Base-by-base conservation (phyloP, 1,284 basidiomycete species). In the Austroboletus niveus region DNA sequence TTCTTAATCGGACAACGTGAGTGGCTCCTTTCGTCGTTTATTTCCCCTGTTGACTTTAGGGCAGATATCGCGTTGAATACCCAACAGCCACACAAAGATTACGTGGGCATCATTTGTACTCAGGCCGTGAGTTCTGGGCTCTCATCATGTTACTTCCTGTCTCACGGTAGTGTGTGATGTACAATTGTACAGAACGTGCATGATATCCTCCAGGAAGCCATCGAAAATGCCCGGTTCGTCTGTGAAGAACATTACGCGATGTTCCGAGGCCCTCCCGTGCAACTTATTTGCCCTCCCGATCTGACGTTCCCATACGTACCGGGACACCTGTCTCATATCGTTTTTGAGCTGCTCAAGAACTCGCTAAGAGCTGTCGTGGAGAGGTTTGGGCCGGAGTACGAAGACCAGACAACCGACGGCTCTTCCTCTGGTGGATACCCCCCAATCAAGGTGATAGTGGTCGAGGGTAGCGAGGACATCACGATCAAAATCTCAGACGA, bases 101-200 rank as follows among this genome's bases (percentile, higher is more conserved):
- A 97, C 65, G 96, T 99, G 36, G 97, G 96, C 8, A 98, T 99
- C 66, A 99, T 99, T 65, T 99, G 96, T 72, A 98, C 93, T 5
- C 82, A 90, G 66, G 92, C 96, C 2, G 87, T 89, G 58, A 61
- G 85, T 77, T 31, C 24, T 35, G 22, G 22, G 22, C 32, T 8
- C 35, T 51, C 34, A 42, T 43, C 8, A 47, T 36, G 24, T 51
- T 7, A 45, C 49, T 47, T 48, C 22, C 3, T 15, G 8, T 49
- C 46, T 60, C 40, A 62, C 8, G 22, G 22, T 24, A 5, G 22
- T 27, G 22, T n/a, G 22, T 5, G 8, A 47, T 47, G n/a, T 39
- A 38, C 22, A 24, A 17, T 24, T 24, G 22, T 24, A 48, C 57
- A 90, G 81, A 97, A 94, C 68, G 87, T 98, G 0, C 92, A 94